Percentiles rank a stretch among this genome's conserved stretches.
phyloP scores from a whole-genome alignment of 2,329 filamentous ascomycete genomes.

The Alternaria alternata region DNA sequence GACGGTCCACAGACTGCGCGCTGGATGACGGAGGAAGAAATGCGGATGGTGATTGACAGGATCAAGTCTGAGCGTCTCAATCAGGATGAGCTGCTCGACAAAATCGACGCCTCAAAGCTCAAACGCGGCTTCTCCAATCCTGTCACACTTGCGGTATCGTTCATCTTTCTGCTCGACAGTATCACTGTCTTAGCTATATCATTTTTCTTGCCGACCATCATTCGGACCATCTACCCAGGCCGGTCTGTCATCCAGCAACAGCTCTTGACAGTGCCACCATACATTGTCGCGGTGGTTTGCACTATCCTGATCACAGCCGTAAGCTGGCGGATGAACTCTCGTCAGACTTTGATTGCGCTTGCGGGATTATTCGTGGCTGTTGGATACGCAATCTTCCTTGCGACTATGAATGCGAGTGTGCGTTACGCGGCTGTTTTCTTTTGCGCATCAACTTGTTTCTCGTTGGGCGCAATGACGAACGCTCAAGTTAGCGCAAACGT shows the following conservation, averaged over 20 bases:
- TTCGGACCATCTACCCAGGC: conserved; percentile 69
- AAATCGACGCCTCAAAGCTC: conserved; percentile 65
- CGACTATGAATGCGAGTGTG: conserved; percentile 53
- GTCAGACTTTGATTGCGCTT: conserved; percentile 66
- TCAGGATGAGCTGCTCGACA: conserved; percentile 67
- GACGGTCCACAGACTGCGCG: conserved; percentile 71
- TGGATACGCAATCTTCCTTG: conserved; percentile 73
- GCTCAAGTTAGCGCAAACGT: conserved; percentile 74
- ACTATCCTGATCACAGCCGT: conserved; percentile 65
- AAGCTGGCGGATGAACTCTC: conserved; percentile 65
- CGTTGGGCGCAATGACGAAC: conserved; percentile 68
- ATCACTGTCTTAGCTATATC: conserved; percentile 73
- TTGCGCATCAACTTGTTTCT: conserved; percentile 67
- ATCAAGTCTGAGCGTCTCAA: conserved; percentile 71
- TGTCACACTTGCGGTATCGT: conserved; percentile 62
- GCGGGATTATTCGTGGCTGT: conserved; percentile 68
- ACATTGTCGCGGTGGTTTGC: conserved; percentile 70
- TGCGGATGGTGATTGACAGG: conserved; percentile 67
- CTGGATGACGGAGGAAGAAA: conserved; percentile 69
- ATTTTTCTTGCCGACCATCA: conserved; percentile 73
- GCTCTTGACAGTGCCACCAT: conserved; percentile 72
- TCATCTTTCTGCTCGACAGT: conserved; percentile 69
- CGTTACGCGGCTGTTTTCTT: conserved; percentile 74
- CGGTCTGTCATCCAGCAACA: conserved; percentile 66
- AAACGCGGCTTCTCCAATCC: conserved; percentile 68